Base-by-base conservation (phyloP, 2,329 filamentous ascomycete species). In the Chaetothyriales sp. region DNA sequence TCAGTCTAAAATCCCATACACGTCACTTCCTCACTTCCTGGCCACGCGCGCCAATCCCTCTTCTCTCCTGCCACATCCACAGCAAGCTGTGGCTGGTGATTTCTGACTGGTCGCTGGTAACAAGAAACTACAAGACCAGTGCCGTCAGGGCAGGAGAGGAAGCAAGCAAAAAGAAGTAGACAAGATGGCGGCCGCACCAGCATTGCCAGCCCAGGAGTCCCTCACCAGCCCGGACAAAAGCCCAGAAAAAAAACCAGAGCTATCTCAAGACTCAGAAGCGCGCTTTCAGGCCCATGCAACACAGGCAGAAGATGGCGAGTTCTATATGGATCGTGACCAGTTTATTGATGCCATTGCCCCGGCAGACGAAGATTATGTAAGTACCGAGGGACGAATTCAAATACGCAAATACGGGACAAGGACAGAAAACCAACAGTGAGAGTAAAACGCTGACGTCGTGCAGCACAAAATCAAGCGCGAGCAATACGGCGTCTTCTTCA, bases 401-500 rank as follows among this genome's bases (percentile, higher is more conserved):
- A 40, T 15, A 40, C 33, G 8, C 10, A 15, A 40, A 40, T 40
- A 40, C 33, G 10, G 15, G 10, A 15, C 33, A 40, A 9, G 15
- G 5, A 40, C 33, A 15, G 33, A 40, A 2, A 10, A 13, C 9
- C 4, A 2, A 7, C 4, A 37, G 29, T 7, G 28, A 9, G 28
- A 9, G 28, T 29, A 29, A 15, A 40, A 15, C 10, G 33, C 33
- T 40, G 33, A 40, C 44, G 10, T 50, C 47, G 47, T 28, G 60
- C 65, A 97, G 90, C 89, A 95, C 76, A 98, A 98, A 71, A 97
- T 98, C 74, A 87, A 89, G 72, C 83, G 90, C 61, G 86, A 94
- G 62, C 92, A 97, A 69, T 98, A 95, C 70, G 83, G 83, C 49
- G 85, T 98, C 64, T 85, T 98, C 47, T 98, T 98, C 71, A 76